Evolutionary conservation across 148 eudicot genomes (phyloP), one percentile per base, ranked within the genome.

Genomic region (Dianthus caryophyllus): DNA sequence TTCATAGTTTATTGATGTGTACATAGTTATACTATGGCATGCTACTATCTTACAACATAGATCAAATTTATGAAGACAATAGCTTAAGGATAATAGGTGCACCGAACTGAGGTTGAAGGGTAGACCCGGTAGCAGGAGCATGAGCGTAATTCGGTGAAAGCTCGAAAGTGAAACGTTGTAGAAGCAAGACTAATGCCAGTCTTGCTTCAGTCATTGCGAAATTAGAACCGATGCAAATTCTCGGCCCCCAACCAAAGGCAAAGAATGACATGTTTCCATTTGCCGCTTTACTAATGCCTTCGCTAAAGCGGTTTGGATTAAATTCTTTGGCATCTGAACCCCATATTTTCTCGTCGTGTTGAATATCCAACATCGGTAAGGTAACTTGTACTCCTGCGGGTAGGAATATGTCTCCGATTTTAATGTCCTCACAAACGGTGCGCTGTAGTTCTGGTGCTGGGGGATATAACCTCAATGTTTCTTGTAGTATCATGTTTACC

Each of bases 161-260:
- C n/a, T n/a, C n/a, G n/a, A n/a, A n/a, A n/a, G n/a, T n/a, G n/a
- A n/a, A n/a, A n/a, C n/a, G n/a, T n/a, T n/a, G n/a, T n/a, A n/a
- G n/a, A n/a, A n/a, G n/a, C n/a, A n/a, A n/a, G n/a, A n/a, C 54
- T 29, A 73, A n/a, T n/a, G n/a, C n/a, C n/a, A n/a, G n/a, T n/a
- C n/a, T n/a, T n/a, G n/a, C n/a, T n/a, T n/a, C n/a, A 0, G 63
- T 70, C 76, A 80, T 63, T 5, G 81, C 78, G 41, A 80, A 80
- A 14, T 71, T 65, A 2, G 77, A 73, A 4, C 83, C 83, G 0
- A 80, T 53, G 66, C 83, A 80, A n/a, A 71, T 76, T 13, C 83
- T 68, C 13, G 83, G 78, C 1, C 83, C 83, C 55, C 64, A 67
- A 26, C 57, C 58, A n/a, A n/a, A n/a, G n/a, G n/a, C n/a, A n/a